phyloP scores from a whole-genome alignment of 345 rosid genomes.

The Turnera subulata region DNA sequence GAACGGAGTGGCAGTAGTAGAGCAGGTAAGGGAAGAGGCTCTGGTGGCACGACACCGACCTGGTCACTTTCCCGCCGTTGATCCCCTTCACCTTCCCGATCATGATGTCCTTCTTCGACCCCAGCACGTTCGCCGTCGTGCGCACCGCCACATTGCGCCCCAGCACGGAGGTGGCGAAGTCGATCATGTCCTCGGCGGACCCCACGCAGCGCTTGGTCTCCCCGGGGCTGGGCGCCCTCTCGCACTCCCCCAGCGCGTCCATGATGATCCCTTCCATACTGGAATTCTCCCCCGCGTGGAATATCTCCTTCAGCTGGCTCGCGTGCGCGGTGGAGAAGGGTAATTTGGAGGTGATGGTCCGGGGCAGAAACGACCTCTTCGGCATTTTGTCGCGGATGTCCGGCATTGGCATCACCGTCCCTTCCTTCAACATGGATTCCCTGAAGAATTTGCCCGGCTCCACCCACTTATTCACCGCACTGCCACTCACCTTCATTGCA shows the following conservation, averaged over 20 bases:
- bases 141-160: conserved; percentile 46
- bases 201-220: conserved; percentile 75
- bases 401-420: conserved; percentile 73
- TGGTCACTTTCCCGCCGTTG: conserved; percentile 52
- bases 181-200: conserved; percentile 78
- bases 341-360: conserved; percentile 47
- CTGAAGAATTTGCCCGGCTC: conserved; percentile 84
- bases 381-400: conserved; percentile 92
- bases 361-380: conserved; percentile 81
- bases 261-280: conserved; percentile 43
- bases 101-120: conserved; percentile 44
- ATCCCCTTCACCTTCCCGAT: conserved; percentile 50
- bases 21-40: conserved; percentile 63
- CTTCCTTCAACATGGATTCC: conserved; percentile 58
- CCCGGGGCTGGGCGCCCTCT: conserved; percentile 49
- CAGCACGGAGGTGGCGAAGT: conserved; percentile 56
- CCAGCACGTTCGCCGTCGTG: conserved; percentile 46
- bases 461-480: conserved; percentile 57
- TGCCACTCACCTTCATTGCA: conserved; percentile 25
- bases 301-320: conserved; percentile 27
- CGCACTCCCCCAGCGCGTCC: conserved; percentile 48
- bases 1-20: conserved; percentile 73
- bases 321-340: conserved; percentile 50
- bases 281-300: conserved; percentile 52
- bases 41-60: conserved; percentile 73